These are phyloP conservation scores for Candida sanyaensis DNA, from an alignment of 1,139 yeast species.

Conservation along the genomic window DNA sequence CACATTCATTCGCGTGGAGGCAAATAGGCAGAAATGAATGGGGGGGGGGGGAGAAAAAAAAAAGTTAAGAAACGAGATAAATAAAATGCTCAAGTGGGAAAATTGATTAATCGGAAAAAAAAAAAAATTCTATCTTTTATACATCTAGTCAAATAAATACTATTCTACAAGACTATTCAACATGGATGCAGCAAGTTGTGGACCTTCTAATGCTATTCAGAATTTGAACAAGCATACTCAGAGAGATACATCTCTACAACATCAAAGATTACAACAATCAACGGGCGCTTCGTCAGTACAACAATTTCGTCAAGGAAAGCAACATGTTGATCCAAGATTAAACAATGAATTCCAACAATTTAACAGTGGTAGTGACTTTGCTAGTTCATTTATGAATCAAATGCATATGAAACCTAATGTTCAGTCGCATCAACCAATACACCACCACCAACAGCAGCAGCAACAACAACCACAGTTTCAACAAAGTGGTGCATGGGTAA, in stretches of 20 bases:
- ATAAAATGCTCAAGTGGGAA: not conserved
- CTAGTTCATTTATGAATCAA: constrained; percentile 21
- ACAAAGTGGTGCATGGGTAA: constrained; percentile 28
- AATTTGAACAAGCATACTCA: constrained; percentile 35
- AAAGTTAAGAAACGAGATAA: too few species aligned
- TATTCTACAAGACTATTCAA: not conserved
- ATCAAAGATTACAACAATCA: constrained; percentile 20
- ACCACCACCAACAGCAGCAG: not conserved
- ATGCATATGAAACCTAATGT: constrained; percentile 13
- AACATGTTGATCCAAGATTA: constrained; percentile 27
- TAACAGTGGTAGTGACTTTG: constrained; percentile 21
- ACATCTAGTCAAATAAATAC: constrained; percentile 2
- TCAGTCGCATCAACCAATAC: constrained; percentile 13
- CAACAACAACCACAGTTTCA: constrained; percentile 14
- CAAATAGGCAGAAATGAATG: too few species aligned
- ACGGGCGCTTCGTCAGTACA: constrained; percentile 9
- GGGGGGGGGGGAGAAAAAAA: too few species aligned
- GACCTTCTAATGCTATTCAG: constrained; percentile 39
- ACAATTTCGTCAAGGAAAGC: constrained; percentile 14
- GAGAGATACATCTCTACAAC: constrained; percentile 34
- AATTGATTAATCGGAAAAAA: not conserved
- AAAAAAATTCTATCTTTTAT: too few species aligned
- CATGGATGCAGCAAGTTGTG: constrained; percentile 41
- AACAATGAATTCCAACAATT: constrained; percentile 40
- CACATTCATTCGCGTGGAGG: too few species aligned